These are phyloP conservation scores for Penicillium sp. DNA, from an alignment of 2,329 filamentous ascomycete species.

Conservation along the genomic window DNA sequence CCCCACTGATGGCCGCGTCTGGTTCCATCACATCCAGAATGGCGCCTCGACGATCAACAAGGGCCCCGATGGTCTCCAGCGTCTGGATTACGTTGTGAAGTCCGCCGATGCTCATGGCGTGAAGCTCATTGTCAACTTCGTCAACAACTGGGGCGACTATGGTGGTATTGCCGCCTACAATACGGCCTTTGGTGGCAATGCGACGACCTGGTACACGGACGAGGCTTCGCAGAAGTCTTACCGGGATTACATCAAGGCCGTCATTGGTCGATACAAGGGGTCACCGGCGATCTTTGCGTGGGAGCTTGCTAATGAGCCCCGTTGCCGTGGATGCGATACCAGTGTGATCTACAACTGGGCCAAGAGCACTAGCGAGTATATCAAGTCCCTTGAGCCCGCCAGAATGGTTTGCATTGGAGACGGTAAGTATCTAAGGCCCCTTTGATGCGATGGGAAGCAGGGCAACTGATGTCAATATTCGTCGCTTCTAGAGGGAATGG, in stretches of 20 bases:
- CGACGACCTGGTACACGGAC: conserved; percentile 61
- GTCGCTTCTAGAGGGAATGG: conserved; percentile 55
- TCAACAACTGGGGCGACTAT: conserved; percentile 71
- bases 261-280: conserved; percentile 61
- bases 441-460: neutral
- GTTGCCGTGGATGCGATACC: conserved; percentile 62
- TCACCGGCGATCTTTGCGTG: conserved; percentile 65
- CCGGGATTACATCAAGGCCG: conserved; percentile 60
- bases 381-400: conserved; percentile 62
- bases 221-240: conserved; percentile 58
- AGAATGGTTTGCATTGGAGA: conserved; percentile 67
- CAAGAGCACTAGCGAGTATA: conserved; percentile 58
- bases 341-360: conserved; percentile 64
- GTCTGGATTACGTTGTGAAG: conserved; percentile 65
- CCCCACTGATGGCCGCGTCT: conserved; percentile 47
- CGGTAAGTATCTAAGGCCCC: conserved; percentile 19
- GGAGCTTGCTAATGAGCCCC: conserved; percentile 68
- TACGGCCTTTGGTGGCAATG: conserved; percentile 54
- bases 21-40: conserved; percentile 45
- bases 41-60: conserved; percentile 59
- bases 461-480: neutral
- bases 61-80: conserved; percentile 62
- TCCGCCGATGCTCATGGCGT: conserved; percentile 61
- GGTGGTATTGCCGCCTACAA: conserved; percentile 64
- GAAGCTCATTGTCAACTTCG: conserved; percentile 59